A percentile compares a stretch with the other conserved stretches of the same genome.
These are phyloP conservation scores for Populus simonii DNA, from an alignment of 345 rosid genomes.

Conservation along the genomic window DNA sequence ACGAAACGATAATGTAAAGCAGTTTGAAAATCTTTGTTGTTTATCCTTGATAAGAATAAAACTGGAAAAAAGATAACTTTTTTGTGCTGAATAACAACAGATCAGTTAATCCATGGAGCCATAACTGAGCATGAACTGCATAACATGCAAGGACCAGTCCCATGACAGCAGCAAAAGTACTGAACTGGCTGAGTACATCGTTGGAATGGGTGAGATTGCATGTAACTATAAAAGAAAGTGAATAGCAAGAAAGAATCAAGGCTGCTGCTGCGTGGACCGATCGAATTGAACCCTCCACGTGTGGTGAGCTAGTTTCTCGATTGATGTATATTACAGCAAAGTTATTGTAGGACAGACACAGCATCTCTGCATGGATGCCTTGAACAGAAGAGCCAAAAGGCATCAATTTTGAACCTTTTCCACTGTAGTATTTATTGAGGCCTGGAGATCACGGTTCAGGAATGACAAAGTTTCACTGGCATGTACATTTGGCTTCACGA, in stretches of 20 bases:
- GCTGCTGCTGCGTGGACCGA: neutral
- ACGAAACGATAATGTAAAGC: neutral
- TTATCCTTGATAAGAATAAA: neutral
- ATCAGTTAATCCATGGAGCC: neutral
- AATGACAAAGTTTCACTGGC: neutral
- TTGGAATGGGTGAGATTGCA: too few species aligned
- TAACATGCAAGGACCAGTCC: too few species aligned
- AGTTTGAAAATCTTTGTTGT: neutral
- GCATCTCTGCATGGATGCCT: neutral
- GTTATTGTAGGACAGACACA: neutral
- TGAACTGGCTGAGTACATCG: too few species aligned
- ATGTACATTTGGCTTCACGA: neutral
- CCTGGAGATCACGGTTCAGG: neutral
- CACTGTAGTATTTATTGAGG: neutral
- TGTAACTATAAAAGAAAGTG: neutral
- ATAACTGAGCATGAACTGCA: neutral
- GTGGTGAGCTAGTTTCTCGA: neutral
- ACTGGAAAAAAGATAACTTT: neutral
- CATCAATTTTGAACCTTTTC: neutral
- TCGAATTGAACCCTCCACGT: slow-evolving; percentile 5
- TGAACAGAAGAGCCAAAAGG: neutral
- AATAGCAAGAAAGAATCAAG: neutral
- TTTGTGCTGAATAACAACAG: neutral
- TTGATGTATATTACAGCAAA: neutral
- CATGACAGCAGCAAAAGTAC: neutral